Conservation (phyloP, 352 stramenopile species). For the Globisporangium spiculum region DNA sequence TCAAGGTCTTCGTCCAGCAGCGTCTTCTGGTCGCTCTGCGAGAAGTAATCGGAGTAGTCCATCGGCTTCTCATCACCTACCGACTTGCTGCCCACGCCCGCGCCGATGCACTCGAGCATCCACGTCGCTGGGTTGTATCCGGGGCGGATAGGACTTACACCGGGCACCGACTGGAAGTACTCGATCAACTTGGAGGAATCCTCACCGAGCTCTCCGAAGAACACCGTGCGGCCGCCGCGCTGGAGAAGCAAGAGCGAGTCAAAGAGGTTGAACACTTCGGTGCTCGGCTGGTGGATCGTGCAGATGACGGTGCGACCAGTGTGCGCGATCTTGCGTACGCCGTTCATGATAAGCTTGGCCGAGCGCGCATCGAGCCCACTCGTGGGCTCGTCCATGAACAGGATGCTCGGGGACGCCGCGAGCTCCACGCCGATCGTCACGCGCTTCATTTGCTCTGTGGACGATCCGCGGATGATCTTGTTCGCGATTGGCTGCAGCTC, state of each 20-base stretch:
- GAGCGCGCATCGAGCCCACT: conserved; percentile 85
- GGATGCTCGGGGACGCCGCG: conserved; percentile 72
- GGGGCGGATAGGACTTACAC: conserved; percentile 50
- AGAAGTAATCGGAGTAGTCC: conserved; percentile 47
- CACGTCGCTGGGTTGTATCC: conserved; percentile 43
- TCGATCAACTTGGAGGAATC: conserved; percentile 45
- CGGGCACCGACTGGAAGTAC: conserved; percentile 46
- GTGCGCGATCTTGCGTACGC: conserved; percentile 83
- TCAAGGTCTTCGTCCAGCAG: conserved; percentile 43
- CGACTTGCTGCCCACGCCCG: conserved; percentile 31
- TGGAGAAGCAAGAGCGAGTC: conserved; percentile 82
- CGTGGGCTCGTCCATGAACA: conserved; percentile 90
- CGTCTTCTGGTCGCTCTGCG: conserved; percentile 28
- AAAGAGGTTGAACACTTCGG: conserved; percentile 88
- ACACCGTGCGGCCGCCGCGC: conserved; percentile 46
- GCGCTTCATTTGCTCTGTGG: conserved; percentile 61
- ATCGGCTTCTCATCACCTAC: conserved; percentile 7
- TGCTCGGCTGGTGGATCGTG: conserved; percentile 91
- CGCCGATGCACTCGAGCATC: conserved; percentile 25
- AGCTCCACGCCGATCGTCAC: conserved; percentile 89
- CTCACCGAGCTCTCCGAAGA: conserved; percentile 52
- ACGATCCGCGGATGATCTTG: conserved; percentile 54
- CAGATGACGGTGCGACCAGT: conserved; percentile 81
- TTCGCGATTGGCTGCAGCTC: conserved; percentile 47
- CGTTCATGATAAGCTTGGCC: conserved; percentile 85